Conservation (phyloP, 805 yeast species). For the Huiozyma sinensis region DNA sequence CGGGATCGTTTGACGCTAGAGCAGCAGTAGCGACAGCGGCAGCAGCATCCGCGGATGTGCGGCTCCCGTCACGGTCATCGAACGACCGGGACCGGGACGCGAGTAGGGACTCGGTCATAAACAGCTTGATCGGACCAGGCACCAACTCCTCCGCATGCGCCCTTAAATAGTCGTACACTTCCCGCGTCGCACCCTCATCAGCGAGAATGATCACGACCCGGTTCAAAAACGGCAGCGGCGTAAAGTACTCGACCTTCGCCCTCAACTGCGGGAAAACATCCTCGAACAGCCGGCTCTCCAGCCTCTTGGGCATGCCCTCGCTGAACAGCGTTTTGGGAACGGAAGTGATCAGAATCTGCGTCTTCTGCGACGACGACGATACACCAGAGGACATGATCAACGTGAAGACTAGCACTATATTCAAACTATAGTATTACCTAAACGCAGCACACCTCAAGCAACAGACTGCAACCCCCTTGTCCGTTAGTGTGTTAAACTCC, state of each 20-base stretch:
- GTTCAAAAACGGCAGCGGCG: constrained; percentile 32
- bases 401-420: not conserved
- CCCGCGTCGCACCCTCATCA: constrained; percentile 17
- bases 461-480: not conserved
- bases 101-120: constrained; percentile 25
- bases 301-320: constrained; percentile 17
- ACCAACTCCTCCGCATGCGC: constrained; percentile 1
- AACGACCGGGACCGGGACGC: constrained; percentile 1
- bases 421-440: not conserved
- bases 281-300: constrained; percentile 17
- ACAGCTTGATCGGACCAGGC: constrained; percentile 18
- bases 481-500: not conserved
- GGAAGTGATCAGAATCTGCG: constrained; percentile 27
- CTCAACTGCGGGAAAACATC: constrained; percentile 16
- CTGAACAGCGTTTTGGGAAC: constrained; percentile 18
- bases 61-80: not conserved
- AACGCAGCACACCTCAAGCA: not conserved
- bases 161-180: constrained; percentile 16
- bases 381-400: too few species aligned
- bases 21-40: not conserved
- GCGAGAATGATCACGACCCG: constrained; percentile 34
- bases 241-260: constrained; percentile 24
- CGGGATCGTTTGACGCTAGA: not conserved
- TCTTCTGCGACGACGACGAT: constrained; percentile 4
- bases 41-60: not conserved